Evolutionary conservation across 306 rosid species (phyloP).

Genomic region (Sicyos baderoa): DNA sequence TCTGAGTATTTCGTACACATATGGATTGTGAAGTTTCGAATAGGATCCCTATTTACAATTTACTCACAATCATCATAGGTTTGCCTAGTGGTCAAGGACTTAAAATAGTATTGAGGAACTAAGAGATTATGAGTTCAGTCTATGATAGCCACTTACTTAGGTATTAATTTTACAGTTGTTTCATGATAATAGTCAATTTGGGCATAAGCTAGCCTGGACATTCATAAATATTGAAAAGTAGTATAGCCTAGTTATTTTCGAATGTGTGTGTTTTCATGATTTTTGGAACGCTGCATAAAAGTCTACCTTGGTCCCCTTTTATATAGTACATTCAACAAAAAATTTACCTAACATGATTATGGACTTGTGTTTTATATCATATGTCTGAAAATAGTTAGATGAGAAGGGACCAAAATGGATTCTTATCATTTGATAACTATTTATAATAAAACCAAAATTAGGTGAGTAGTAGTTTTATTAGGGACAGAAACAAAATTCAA

Average conservation of each 20-base stretch:
- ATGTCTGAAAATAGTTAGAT: not conserved
- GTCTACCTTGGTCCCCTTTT: not conserved
- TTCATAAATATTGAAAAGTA: too few species aligned
- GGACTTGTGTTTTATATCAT: not conserved
- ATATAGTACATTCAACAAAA: not conserved
- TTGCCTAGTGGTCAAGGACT: too few species aligned
- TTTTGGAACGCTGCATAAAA: not conserved
- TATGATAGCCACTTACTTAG: too few species aligned
- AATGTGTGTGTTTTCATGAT: not conserved
- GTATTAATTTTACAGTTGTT: too few species aligned
- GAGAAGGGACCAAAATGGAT: not conserved
- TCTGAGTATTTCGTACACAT: not conserved
- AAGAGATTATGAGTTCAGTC: too few species aligned
- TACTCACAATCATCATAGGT: not conserved
- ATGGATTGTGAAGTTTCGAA: not conserved
- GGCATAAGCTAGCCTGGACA: too few species aligned
- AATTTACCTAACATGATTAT: not conserved
- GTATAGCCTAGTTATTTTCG: not conserved
- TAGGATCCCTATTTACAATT: not conserved
- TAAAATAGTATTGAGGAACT: too few species aligned
- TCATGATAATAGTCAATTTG: too few species aligned
- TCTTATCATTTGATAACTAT: not conserved
- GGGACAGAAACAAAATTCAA: not conserved
- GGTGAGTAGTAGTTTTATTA: constrained; percentile 2
- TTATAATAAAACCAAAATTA: not conserved